These are phyloP conservation scores for Steccherinum ochraceum DNA, from an alignment of 768 basidiomycete species.

Conservation along the genomic window DNA sequence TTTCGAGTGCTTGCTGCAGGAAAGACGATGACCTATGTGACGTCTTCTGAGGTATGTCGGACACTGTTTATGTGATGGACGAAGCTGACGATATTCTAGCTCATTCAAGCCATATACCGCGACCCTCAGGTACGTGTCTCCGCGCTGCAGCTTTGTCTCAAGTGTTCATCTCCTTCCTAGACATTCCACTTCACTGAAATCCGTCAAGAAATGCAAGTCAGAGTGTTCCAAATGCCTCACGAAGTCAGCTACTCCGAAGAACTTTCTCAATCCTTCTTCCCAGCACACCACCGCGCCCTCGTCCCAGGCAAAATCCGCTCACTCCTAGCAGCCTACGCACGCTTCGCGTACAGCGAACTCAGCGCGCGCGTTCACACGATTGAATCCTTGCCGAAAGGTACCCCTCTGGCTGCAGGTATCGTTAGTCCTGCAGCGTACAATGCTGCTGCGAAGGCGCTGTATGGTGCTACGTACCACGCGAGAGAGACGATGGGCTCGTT, in stretches of 20 bases:
- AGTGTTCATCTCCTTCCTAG: too few relatives aligned
- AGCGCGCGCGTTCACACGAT: neutral
- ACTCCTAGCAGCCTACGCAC: constrained; percentile 8
- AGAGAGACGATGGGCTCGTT: constrained; percentile 9
- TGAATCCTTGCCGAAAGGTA: constrained; percentile 2
- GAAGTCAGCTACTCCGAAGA: neutral
- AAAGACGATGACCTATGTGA: constrained; percentile 15
- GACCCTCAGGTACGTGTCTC: constrained; percentile 10
- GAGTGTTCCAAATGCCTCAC: constrained; percentile 12
- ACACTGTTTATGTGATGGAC: neutral
- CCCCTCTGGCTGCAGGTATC: constrained; percentile 5
- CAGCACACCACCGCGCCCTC: constrained; percentile 9
- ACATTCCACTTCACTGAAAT: constrained; percentile 12
- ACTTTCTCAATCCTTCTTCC: constrained; percentile 10
- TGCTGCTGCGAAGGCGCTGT: constrained; percentile 13
- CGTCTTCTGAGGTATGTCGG: constrained; percentile 12
- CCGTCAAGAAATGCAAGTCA: constrained; percentile 9
- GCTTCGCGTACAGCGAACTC: constrained; percentile 5
- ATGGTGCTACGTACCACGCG: constrained; percentile 16
- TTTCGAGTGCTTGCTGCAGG: constrained; percentile 16
- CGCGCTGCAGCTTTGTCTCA: neutral
- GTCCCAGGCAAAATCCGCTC: constrained; percentile 7
- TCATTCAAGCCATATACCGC: constrained; percentile 13
- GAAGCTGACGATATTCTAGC: neutral
- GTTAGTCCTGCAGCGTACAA: constrained; percentile 10